Conservation (phyloP, 2,329 filamentous ascomycete species). For the Scedosporium aurantiacum region DNA sequence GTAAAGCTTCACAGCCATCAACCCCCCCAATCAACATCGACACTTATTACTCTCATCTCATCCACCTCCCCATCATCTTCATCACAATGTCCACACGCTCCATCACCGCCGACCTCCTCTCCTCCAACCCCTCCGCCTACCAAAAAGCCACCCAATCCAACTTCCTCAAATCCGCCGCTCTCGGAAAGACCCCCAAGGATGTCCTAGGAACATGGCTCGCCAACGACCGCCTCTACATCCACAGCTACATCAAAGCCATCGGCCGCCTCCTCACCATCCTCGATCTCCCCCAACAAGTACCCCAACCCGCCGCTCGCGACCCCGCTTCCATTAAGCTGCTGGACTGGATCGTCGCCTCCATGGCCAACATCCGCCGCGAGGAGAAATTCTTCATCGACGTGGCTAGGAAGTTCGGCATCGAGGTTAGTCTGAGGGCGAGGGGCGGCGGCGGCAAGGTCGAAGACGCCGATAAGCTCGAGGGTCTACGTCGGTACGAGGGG, state of each 20-base stretch:
- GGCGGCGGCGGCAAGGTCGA: conserved; percentile 12
- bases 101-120: conserved; percentile 47
- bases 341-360: conserved; percentile 50
- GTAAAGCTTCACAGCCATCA: too few relatives aligned
- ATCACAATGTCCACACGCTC: conserved; percentile 18
- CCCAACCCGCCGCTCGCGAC: conserved; percentile 12
- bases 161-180: conserved; percentile 55
- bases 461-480: conserved; percentile 24
- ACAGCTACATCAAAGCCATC: conserved; percentile 57
- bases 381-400: conserved; percentile 57
- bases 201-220: conserved; percentile 56
- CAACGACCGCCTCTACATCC: conserved; percentile 61
- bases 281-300: conserved; percentile 32
- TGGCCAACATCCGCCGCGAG: conserved; percentile 57
- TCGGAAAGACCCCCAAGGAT: conserved; percentile 45
- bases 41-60: too few relatives aligned
- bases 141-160: conserved; percentile 50
- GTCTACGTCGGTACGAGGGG: conserved; percentile 24
- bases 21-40: too few relatives aligned
- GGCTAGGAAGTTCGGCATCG: conserved; percentile 47
- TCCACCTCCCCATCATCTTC: too few relatives aligned
- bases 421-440: conserved; percentile 26
- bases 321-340: conserved; percentile 43
- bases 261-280: conserved; percentile 54
- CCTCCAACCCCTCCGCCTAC: conserved; percentile 33